Evolutionary conservation across 345 rosid genomes (phyloP).

Genomic region (Ceriops tagal): DNA sequence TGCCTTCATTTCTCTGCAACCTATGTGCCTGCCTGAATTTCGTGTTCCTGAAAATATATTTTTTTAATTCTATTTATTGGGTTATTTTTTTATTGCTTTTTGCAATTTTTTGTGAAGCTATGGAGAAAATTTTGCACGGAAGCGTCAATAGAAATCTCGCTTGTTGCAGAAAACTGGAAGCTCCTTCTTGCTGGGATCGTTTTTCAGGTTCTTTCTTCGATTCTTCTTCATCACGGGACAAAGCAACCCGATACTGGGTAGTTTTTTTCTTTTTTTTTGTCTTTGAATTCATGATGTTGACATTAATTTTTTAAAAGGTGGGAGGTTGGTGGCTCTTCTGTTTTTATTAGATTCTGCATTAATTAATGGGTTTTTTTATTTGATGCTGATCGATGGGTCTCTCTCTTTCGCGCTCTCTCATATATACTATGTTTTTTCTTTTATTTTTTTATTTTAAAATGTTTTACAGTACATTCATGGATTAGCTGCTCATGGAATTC

Average conservation of each 20-base stretch:
- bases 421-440: too few relatives aligned
- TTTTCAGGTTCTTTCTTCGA: background rate
- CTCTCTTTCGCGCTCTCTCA: too few relatives aligned
- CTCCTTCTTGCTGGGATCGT: background rate
- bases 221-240: too few relatives aligned
- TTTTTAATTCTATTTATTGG: too few relatives aligned
- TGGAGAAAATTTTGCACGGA: conserved; percentile 2
- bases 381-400: conserved; percentile 4
- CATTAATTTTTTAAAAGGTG: too few relatives aligned
- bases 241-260: too few relatives aligned
- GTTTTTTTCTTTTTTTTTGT: background rate
- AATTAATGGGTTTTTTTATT: background rate
- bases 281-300: too few relatives aligned
- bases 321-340: too few relatives aligned
- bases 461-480: conserved; percentile 25
- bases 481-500: conserved; percentile 33
- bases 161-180: conserved; percentile 3
- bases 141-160: background rate
- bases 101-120: background rate
- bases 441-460: background rate
- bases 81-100: background rate
- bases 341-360: background rate
- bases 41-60: background rate
- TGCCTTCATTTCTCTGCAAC: background rate
- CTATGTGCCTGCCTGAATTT: background rate